phyloP scores from a whole-genome alignment of 768 basidiomycete genomes.

The Serpula lacrymans region DNA sequence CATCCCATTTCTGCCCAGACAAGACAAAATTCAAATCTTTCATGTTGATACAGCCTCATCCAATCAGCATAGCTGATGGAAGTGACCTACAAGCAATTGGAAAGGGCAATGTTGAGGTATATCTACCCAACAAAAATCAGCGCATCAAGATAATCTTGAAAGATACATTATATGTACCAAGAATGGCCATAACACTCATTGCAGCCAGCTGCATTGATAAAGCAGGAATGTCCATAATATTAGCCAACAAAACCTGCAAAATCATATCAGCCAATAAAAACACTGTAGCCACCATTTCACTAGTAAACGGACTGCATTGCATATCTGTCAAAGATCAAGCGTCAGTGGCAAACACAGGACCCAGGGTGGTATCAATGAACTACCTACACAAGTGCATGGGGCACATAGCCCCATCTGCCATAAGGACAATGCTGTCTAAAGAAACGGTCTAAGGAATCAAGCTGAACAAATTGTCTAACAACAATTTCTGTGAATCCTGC shows the following conservation, averaged over 20 bases:
- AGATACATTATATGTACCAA: background rate
- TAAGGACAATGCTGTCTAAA: constrained; percentile 1
- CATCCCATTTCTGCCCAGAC: constrained; percentile 2
- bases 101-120: background rate
- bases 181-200: constrained; percentile 1
- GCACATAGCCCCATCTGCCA: background rate
- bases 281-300: no score
- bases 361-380: no score
- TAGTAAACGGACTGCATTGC: no score
- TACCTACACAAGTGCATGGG: background rate
- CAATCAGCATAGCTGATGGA: background rate
- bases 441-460: constrained; percentile 24
- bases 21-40: background rate
- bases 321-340: no score
- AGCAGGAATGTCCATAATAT: background rate
- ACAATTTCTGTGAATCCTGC: constrained; percentile 27
- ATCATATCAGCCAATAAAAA: background rate
- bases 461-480: constrained; percentile 16
- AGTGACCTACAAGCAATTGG: background rate
- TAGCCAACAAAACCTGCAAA: background rate
- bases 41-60: background rate
- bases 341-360: no score
- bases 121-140: background rate
- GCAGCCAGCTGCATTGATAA: background rate
- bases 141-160: background rate